A percentile compares a stretch with the other conserved stretches of the same genome.
Evolutionary conservation across 768 basidiomycete species (phyloP).

Genomic region (Pleurotus salmoneostramineus): DNA sequence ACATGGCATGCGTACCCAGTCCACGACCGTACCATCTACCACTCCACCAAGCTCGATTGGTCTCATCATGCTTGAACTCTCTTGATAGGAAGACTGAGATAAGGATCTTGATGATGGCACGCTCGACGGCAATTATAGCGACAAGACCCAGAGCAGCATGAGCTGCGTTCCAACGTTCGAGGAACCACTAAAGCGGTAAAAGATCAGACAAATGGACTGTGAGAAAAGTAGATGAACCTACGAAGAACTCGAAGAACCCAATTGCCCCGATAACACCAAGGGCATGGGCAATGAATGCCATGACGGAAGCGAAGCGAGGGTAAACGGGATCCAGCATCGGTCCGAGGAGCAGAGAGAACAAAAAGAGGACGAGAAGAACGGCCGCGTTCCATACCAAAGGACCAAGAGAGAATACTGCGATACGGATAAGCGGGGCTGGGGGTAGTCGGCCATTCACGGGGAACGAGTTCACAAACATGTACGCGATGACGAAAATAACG

Average conservation of each 20-base stretch:
- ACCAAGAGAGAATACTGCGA: slow-evolving; percentile 89
- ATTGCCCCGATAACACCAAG: slow-evolving; percentile 83
- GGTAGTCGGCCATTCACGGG: slow-evolving; percentile 59
- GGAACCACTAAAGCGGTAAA: slow-evolving; percentile 70
- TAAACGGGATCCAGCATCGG: slow-evolving; percentile 83
- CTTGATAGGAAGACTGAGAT: slow-evolving; percentile 93
- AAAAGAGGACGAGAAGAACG: slow-evolving; percentile 80
- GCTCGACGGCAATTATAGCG: slow-evolving; percentile 86
- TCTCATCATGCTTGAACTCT: slow-evolving; percentile 99
- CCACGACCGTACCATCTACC: slow-evolving; percentile 96
- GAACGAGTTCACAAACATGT: slow-evolving; percentile 93
- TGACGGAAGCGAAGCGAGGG: slow-evolving; percentile 87
- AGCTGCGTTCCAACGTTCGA: slow-evolving; percentile 87
- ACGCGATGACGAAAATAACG: slow-evolving; percentile 79
- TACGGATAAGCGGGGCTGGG: slow-evolving; percentile 86
- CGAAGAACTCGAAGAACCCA: slow-evolving; percentile 95
- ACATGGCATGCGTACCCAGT: slow-evolving; percentile 86
- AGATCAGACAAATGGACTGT: slow-evolving; percentile 13
- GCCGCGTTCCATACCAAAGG: slow-evolving; percentile 96
- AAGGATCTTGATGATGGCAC: slow-evolving; percentile 88
- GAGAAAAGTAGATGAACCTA: slow-evolving; percentile 32
- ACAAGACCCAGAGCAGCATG: slow-evolving; percentile 94
- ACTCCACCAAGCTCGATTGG: slow-evolving; percentile 99
- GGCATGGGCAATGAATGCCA: slow-evolving; percentile 86
- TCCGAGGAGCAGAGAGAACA: slow-evolving; percentile 88